phyloP scores from a whole-genome alignment of 2,329 filamentous ascomycete genomes.

The Trichoderma pleuroti region DNA sequence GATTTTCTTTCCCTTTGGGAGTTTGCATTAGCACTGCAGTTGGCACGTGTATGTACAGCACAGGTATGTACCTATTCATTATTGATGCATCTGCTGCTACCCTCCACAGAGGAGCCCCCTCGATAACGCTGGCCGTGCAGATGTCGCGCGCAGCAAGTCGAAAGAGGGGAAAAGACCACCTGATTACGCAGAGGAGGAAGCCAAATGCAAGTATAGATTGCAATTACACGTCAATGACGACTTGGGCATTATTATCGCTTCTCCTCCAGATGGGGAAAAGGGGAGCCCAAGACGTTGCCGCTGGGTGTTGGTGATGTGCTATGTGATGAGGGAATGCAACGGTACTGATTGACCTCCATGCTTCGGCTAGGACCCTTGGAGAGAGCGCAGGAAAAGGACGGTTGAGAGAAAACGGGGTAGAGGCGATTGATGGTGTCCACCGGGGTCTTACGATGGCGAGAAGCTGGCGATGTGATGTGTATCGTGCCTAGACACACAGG shows the following conservation, averaged over 20 bases:
- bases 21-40: not conserved
- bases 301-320: not conserved
- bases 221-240: not conserved
- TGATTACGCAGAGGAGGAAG: slow-evolving; percentile 3
- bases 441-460: not conserved
- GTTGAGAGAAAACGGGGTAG: not conserved
- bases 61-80: not conserved
- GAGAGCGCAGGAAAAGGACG: not conserved
- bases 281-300: not conserved
- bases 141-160: slow-evolving; percentile 5
- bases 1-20: not conserved
- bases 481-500: not conserved
- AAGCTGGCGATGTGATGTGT: not conserved
- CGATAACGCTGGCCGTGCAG: slow-evolving; percentile 9
- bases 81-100: not conserved
- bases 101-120: not conserved
- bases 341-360: not conserved
- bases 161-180: slow-evolving; percentile 8
- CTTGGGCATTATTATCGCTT: not conserved
- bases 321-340: not conserved
- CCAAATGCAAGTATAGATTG: not conserved
- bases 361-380: not conserved
- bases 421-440: not conserved
- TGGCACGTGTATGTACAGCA: not conserved
- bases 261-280: not conserved